Evolutionary conservation across 352 stramenopile genomes (phyloP), one percentile per base, ranked within the genome.

Genomic region (Globisporangium radiosum): DNA sequence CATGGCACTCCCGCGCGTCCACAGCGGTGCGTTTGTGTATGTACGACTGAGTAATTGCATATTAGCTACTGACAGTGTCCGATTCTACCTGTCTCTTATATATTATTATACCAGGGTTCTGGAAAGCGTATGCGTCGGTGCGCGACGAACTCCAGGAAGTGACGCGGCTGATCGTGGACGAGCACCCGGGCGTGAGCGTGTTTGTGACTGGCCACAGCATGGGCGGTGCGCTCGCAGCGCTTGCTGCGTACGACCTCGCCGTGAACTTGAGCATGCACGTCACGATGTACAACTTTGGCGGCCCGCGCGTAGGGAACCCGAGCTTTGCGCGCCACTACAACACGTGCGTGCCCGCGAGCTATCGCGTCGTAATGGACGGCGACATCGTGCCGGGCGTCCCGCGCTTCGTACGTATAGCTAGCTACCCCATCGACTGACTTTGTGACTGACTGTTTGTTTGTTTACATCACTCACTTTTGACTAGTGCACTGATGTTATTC

Each of bases 131-230:
- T 54, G 82, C 78, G 33, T 92, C 87, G 7, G 81, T 94, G 9
- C 73, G 84, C 50, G 72, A 76, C 17, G 81, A 96, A 52, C 59
- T 96, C 5, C 83, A 86, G 42, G 82, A 91, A 63, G 77, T 89
- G 17, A 78, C 86, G 50, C 78, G 82, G 7, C 69, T 94, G 17
- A 81, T 94, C 13, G 54, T 94, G 36, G 80, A 94, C 50, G 85
- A 94, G 65, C 83, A 94, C 36, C 82, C 85, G 3, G 81, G 84
- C n/a, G 72, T 90, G n/a, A 85, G 72, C 6, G 75, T 98, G 8
- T 98, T 96, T 64, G 67, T 97, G 10, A 97, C 90, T 10, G 94
- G 94, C 0, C 93, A 98, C 69, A 96, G 81, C 52, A 87, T 98
- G 64, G 94, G 94, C 19, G 94, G 88, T 10, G 87, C 89, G 5